Evolutionary conservation across 2,329 filamentous ascomycete genomes (phyloP), one percentile per base, ranked within the genome.

Genomic region (Domatiomyces catenatus): DNA sequence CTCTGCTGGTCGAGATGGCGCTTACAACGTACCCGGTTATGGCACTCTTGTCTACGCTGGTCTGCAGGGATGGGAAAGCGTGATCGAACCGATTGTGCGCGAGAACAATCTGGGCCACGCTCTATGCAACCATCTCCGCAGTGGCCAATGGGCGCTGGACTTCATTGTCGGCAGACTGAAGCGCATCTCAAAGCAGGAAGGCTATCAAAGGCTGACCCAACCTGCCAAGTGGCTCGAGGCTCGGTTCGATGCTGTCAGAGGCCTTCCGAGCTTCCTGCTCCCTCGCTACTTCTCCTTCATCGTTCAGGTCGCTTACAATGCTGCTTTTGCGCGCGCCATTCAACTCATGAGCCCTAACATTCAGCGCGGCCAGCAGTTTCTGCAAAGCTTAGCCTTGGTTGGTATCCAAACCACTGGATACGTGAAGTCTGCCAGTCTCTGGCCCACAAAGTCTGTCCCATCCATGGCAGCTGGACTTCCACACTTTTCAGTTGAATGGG

Each of bases 41-140:
- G 90, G 89, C 2, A 80, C 84, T 52, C 75, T 95, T 43, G 86
- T 95, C 1, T 98, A 96, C 66, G 90, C 90, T 53, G 92, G 92
- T 54, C 75, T 98, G n/a, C 92, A 98, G 66, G 93, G 93, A 39
- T 98, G 92, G 90, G 94, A 90, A 88, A 95, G 88, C 64, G 73
- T 94, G 0, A 71, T 98, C 43, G 83, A 87, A 59, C 75, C 84
- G 51, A 83, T 98, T 54, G 85, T 96, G 59, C 77, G 75, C 48
- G 81, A 92, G 56, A 98, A 98, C 64, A 81, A 96, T 63, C 77
- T 98, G 7, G 92, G 86, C 0, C 92, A 98, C 63, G 86, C 92
- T 0, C 75, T 98, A 8, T 96, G 90, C 66, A 83, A 95, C 61
- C 90, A 98, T 62, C 76, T 98, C 4, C 82, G 92, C 48, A 79